Evolutionary conservation across 179 eudicot genomes (phyloP), one percentile per base, ranked within the genome.

Genomic region (Gypsophila paniculata): DNA sequence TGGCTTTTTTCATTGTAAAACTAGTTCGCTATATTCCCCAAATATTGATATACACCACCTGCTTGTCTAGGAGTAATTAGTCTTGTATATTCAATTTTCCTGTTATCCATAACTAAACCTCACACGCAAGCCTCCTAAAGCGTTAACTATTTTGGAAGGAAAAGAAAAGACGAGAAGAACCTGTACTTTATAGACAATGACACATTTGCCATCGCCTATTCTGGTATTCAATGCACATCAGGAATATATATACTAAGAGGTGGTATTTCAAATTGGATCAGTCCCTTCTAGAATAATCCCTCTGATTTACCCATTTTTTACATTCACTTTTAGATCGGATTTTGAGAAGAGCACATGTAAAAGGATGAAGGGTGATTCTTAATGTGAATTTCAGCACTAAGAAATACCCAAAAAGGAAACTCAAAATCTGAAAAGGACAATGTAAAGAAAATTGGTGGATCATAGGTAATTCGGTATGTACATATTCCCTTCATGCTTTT

Each of bases 1-100:
- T 61, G 36, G 18, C 29, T 59, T 23, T 59, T 59, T 59, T 23
- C 55, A 58, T 59, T 59, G 63, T 26, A 59, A 14, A 58, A 23
- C 13, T 25, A 23, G 36, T 25, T 25, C 7, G 63, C 12, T 59
- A 59, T 15, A 5, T 59, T 59, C 63, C 8, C 8, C 7, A 23
- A 12, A 59, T 17, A 23, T 59, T 25, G 12, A 10, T 25, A 60
- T 60, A 60, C 38, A 60, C 64, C 64, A 25, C 64, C 17, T 60
- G 34, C 15, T 17, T 60, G 63, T 17, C 22, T 8, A 10, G 12
- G 14, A 17, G 21, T 61, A n/a, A 62, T 46, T 42, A 64, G 49
- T 29, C 26, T 12, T 11, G 11, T 39, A 18, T 36, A n/a, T n/a
- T 34, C 17, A 1, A 13, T 22, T 52, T 52, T 52, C 57, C 57